These are phyloP conservation scores for Rubus parviflorus DNA, from an alignment of 306 rosid species.

Conservation along the genomic window DNA sequence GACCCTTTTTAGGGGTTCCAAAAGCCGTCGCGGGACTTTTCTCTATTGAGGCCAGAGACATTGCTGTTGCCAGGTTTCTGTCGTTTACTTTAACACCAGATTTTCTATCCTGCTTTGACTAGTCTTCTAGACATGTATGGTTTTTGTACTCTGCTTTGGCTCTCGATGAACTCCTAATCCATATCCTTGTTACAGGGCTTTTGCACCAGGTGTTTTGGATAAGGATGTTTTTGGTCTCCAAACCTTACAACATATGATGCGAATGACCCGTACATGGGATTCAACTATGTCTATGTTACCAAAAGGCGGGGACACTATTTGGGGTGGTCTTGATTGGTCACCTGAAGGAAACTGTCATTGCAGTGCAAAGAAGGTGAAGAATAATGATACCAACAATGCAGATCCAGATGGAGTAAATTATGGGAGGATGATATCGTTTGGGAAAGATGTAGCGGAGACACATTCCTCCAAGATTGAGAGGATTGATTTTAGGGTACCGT, in stretches of 20 bases:
- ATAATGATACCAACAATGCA: slow-evolving; percentile 33
- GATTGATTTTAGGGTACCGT: slow-evolving; percentile 68
- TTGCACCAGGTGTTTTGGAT: slow-evolving; percentile 73
- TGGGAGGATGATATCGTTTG: slow-evolving; percentile 77
- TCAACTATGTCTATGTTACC: slow-evolving; percentile 91
- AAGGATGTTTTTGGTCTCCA: slow-evolving; percentile 81
- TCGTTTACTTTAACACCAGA: not conserved
- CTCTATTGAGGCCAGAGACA: slow-evolving; percentile 78
- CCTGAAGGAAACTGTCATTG: slow-evolving; percentile 61
- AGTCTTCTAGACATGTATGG: not conserved
- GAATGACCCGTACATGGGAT: slow-evolving; percentile 93
- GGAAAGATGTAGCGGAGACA: slow-evolving; percentile 54
- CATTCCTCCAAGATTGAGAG: slow-evolving; percentile 66
- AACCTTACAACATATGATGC: slow-evolving; percentile 70
- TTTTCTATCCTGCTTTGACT: not conserved
- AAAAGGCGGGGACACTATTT: slow-evolving; percentile 78
- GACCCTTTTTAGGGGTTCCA: slow-evolving; percentile 86
- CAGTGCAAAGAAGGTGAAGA: slow-evolving; percentile 55
- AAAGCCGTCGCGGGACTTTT: slow-evolving; percentile 77
- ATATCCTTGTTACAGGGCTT: slow-evolving; percentile 55
- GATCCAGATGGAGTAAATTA: slow-evolving; percentile 43
- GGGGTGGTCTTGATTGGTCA: slow-evolving; percentile 91
- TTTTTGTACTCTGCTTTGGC: not conserved
- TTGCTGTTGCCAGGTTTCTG: slow-evolving; percentile 77
- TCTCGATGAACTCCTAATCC: slow-evolving; percentile 31